These are phyloP conservation scores for Tolypocladium pustulatum DNA, from an alignment of 2,329 filamentous ascomycete species.

Conservation along the genomic window DNA sequence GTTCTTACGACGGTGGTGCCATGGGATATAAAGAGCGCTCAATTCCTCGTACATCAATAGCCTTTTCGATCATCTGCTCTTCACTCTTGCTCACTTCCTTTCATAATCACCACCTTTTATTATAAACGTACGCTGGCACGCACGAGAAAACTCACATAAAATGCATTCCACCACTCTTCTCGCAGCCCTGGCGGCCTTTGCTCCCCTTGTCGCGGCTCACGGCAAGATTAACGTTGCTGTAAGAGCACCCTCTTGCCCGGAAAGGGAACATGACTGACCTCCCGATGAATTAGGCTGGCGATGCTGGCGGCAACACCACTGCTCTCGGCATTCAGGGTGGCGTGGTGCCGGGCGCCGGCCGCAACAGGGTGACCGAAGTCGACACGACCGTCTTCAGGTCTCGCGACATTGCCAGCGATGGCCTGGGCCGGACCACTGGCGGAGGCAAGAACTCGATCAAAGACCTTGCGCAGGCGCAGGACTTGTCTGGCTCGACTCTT, in stretches of 20 bases:
- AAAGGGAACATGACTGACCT: background rate
- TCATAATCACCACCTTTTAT: background rate
- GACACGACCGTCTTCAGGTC: conserved; percentile 33
- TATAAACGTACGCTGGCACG: background rate
- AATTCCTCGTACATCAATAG: background rate
- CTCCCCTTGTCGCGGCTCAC: conserved; percentile 16
- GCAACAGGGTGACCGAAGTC: conserved; percentile 28
- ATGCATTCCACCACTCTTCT: background rate
- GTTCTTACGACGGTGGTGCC: background rate
- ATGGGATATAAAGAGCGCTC: background rate
- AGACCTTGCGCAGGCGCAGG: conserved; percentile 21
- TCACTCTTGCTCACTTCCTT: background rate
- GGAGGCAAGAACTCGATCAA: conserved; percentile 23
- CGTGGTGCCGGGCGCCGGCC: conserved; percentile 27
- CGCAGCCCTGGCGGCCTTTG: background rate
- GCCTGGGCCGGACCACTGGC: conserved; percentile 25
- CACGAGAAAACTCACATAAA: background rate
- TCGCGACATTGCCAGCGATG: conserved; percentile 22
- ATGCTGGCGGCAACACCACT: conserved; percentile 27
- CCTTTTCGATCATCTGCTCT: background rate
- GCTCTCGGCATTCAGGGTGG: conserved; percentile 26
- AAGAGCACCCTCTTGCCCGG: background rate
- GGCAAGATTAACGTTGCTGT: conserved; percentile 14
- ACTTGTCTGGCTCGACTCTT: conserved; percentile 23
- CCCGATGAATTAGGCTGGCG: conserved; percentile 9